phyloP scores from a whole-genome alignment of 345 rosid species.

The Pugionium cornutum region DNA sequence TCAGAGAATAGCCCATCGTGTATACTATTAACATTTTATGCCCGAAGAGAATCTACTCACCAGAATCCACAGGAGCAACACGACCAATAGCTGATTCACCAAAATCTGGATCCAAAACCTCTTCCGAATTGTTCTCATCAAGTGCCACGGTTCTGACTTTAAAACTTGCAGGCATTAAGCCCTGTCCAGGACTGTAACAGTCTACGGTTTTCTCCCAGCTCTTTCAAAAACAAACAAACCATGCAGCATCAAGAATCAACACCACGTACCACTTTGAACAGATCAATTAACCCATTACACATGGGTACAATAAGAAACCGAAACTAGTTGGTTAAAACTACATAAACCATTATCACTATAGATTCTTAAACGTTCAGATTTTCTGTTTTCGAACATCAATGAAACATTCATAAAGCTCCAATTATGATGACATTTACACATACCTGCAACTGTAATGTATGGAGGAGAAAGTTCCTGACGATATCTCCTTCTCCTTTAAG shows the following conservation, averaged over 20 bases:
- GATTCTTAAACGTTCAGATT: neutral
- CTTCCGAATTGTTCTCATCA: constrained; percentile 66
- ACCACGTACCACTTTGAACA: neutral
- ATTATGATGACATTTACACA: neutral
- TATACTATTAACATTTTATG: neutral
- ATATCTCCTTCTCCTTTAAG: constrained; percentile 92
- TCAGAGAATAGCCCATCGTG: neutral
- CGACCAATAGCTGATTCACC: constrained; percentile 95
- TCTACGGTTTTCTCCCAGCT: constrained; percentile 98
- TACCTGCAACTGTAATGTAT: constrained; percentile 93
- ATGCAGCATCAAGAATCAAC: neutral
- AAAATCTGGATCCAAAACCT: constrained; percentile 88
- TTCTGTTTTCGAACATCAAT: neutral
- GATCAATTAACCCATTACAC: too few relatives aligned
- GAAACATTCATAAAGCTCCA: too few relatives aligned
- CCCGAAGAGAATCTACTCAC: constrained; percentile 40
- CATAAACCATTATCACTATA: neutral
- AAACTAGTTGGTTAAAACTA: neutral
- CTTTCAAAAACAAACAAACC: constrained; percentile 39
- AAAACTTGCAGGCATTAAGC: constrained; percentile 93
- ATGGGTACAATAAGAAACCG: neutral
- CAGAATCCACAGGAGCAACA: constrained; percentile 94
- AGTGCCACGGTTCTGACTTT: constrained; percentile 73
- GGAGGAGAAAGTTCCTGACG: constrained; percentile 91
- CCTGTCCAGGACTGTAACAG: constrained; percentile 93